Percentiles rank a stretch among this genome's conserved stretches.
phyloP scores from a whole-genome alignment of 1,284 basidiomycete species.

The Rhodotorula sp. region DNA sequence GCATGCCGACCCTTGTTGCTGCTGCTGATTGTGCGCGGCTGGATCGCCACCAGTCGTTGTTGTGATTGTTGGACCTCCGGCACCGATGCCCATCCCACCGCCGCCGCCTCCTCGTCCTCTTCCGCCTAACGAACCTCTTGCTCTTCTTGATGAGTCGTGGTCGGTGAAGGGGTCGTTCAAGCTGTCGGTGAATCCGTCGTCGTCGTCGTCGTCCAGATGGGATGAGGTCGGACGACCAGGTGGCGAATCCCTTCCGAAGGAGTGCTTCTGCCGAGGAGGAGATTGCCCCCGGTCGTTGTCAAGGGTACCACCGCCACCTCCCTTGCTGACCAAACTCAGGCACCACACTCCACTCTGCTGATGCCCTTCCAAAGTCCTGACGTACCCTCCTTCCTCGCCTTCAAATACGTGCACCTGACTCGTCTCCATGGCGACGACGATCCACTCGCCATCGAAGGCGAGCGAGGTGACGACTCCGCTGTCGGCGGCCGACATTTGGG shows the following conservation, averaged over 20 bases:
- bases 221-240: too few species aligned
- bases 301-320: constrained; percentile 22
- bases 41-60: too few species aligned
- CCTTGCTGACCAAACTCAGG: constrained; percentile 63
- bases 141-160: neutral
- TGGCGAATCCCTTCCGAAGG: too few species aligned
- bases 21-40: too few species aligned
- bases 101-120: too few species aligned
- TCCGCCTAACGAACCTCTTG: too few species aligned
- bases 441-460: constrained; percentile 77
- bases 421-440: constrained; percentile 88
- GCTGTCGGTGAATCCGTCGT: neutral
- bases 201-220: too few species aligned
- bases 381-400: constrained; percentile 71
- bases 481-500: constrained; percentile 65
- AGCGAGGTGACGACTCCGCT: constrained; percentile 80
- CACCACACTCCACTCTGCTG: constrained; percentile 83
- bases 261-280: neutral
- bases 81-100: constrained; percentile 45
- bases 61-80: constrained; percentile 44
- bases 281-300: neutral
- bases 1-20: constrained; percentile 54
- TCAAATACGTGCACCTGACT: constrained; percentile 84
- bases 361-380: constrained; percentile 78
- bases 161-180: neutral